These are phyloP conservation scores for Fusarium sulawesiense DNA, from an alignment of 2,329 filamentous ascomycete species.

Conservation along the genomic window DNA sequence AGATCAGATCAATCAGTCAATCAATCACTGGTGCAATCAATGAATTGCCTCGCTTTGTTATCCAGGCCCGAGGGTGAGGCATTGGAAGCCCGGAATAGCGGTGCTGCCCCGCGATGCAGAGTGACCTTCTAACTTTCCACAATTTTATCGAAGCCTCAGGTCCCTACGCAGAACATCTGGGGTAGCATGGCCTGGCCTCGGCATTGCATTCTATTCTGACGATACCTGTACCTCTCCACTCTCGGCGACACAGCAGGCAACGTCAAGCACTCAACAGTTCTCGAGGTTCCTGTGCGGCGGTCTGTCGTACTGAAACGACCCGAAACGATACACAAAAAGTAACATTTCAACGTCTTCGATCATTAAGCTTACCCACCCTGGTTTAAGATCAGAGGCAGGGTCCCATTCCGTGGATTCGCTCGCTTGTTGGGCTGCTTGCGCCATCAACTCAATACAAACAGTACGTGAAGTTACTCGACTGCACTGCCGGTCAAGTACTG, in stretches of 20 bases:
- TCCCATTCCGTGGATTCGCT: conserved; percentile 28
- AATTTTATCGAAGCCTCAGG: conserved; percentile 8
- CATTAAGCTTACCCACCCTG: conserved; percentile 37
- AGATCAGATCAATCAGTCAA: conserved; percentile 29
- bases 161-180: conserved; percentile 43
- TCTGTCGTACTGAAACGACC: not conserved
- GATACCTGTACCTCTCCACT: conserved; percentile 30
- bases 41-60: conserved; percentile 13
- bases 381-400: conserved; percentile 40
- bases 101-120: conserved; percentile 34
- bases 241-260: conserved; percentile 31
- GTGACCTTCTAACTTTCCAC: conserved; percentile 17
- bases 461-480: not conserved
- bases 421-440: conserved; percentile 41
- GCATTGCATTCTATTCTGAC: conserved; percentile 20
- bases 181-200: conserved; percentile 41
- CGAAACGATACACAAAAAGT: conserved; percentile 13
- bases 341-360: conserved; percentile 23
- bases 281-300: conserved; percentile 6
- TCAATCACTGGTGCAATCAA: conserved; percentile 29
- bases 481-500: not conserved
- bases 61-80: conserved; percentile 28
- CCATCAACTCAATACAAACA: conserved; percentile 34
- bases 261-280: conserved; percentile 1
- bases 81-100: conserved; percentile 26